These are phyloP conservation scores for Kwoniella newhampshirensis DNA, from an alignment of 768 basidiomycete genomes.

Conservation along the genomic window DNA sequence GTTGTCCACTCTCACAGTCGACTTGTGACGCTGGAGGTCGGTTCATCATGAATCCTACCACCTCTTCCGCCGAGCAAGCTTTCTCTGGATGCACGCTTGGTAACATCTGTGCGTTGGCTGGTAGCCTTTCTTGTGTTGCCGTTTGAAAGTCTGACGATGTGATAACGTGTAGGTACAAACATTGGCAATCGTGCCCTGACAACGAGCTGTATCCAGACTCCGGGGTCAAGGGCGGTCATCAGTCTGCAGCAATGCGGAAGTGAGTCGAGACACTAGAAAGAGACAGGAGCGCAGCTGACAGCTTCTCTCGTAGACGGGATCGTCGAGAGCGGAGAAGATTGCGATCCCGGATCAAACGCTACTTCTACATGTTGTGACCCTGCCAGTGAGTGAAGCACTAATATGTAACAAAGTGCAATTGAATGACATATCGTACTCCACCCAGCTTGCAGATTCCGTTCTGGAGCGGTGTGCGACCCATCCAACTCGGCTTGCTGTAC, in stretches of 20 bases:
- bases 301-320: conserved; percentile 42
- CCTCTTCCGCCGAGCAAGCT: conserved; percentile 62
- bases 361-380: conserved; percentile 67
- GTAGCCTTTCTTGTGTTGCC: neutral
- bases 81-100: conserved; percentile 81
- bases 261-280: conserved; percentile 19
- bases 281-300: neutral
- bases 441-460: conserved; percentile 60
- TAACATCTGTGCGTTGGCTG: conserved; percentile 66
- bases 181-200: conserved; percentile 60
- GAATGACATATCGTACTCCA: neutral
- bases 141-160: neutral
- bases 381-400: conserved; percentile 55
- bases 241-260: conserved; percentile 48
- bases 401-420: neutral
- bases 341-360: conserved; percentile 70
- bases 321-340: conserved; percentile 68
- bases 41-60: conserved; percentile 81
- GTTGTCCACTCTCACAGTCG: conserved; percentile 67
- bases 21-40: conserved; percentile 66
- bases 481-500: conserved; percentile 74
- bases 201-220: conserved; percentile 68
- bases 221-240: conserved; percentile 54
- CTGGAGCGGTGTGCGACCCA: conserved; percentile 75
- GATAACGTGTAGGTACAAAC: conserved; percentile 60